Evolutionary conservation across 2,329 filamentous ascomycete species (phyloP), one percentile per base, ranked within the genome.

Genomic region (Fragosphaeria purpurea): DNA sequence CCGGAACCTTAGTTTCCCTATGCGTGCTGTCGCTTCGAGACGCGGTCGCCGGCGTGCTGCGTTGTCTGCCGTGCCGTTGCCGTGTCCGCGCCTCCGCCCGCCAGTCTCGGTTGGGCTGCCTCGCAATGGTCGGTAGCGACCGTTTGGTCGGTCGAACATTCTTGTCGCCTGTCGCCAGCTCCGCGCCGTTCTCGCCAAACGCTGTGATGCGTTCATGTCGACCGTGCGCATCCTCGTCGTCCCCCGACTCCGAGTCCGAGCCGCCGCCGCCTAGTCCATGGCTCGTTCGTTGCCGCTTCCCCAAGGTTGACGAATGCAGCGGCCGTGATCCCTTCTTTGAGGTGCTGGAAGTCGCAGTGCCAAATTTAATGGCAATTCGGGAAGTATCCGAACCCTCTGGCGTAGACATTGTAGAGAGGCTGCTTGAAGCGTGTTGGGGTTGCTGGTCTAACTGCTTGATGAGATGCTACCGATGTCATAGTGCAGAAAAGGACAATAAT

Each of bases 351-450:
- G 53, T 13, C 2, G 41, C 10, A 3, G 63, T 55, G 38, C 71
- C 69, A 40, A 77, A 68, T 50, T 71, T 75, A 44, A 77, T 76
- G 54, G 73, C 72, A 59, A 77, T 75, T 32, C 72, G 61, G 7
- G 60, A 56, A 10, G 59, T 56, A 42, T 58, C 67, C 10, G 65
- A 55, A 42, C 63, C 63, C 50, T 58, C 62, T 42, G 64, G 58
- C 40, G 67, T 62, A 9, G 69, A 57, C 71, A 74, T 74, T 38
- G 53, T 47, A 32, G n/a, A 3, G 12, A 9, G 35, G 35, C 7
- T 11, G 11, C 7, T 11, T 37, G 35, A 11, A 7, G 11, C 7
- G 35, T 11, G 7, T 7, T 37, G 35, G 35, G 7, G 35, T 37
- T 22, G 22, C 22, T 22, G 22, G 22, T 22, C 22, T 22, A 22